phyloP scores from a whole-genome alignment of 1,284 basidiomycete species.

The Papiliotrema fonsecae region DNA sequence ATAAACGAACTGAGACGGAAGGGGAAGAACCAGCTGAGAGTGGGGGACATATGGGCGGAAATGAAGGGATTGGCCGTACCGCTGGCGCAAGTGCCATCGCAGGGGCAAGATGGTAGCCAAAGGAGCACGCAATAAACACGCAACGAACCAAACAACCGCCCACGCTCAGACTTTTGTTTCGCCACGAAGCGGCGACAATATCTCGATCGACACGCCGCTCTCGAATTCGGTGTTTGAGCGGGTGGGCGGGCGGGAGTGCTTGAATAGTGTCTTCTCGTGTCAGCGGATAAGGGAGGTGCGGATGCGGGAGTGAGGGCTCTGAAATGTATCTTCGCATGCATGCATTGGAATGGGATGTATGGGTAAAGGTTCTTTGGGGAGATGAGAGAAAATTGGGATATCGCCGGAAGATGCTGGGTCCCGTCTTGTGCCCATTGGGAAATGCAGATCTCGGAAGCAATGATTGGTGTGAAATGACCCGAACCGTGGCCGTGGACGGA shows the following conservation, averaged over 20 bases:
- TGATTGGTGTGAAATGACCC: too few species aligned
- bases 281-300: not conserved
- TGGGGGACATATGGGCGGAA: not conserved
- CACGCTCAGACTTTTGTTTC: not conserved
- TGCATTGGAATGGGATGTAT: too few species aligned
- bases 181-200: not conserved
- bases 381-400: too few species aligned
- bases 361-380: too few species aligned
- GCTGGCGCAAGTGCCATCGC: too few species aligned
- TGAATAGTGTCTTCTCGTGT: not conserved
- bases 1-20: not conserved
- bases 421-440: too few species aligned
- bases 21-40: not conserved
- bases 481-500: too few species aligned
- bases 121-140: not conserved
- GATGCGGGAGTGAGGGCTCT: not conserved
- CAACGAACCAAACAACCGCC: not conserved
- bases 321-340: too few species aligned
- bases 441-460: too few species aligned
- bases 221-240: not conserved
- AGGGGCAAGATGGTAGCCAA: too few species aligned
- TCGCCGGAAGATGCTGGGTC: too few species aligned
- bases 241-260: not conserved
- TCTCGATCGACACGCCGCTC: not conserved
- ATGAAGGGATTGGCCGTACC: constrained; percentile 6